Percentiles rank a stretch among this genome's conserved stretches.
phyloP scores from a whole-genome alignment of 2,329 filamentous ascomycete species.

The Clonostachys rhizophaga region DNA sequence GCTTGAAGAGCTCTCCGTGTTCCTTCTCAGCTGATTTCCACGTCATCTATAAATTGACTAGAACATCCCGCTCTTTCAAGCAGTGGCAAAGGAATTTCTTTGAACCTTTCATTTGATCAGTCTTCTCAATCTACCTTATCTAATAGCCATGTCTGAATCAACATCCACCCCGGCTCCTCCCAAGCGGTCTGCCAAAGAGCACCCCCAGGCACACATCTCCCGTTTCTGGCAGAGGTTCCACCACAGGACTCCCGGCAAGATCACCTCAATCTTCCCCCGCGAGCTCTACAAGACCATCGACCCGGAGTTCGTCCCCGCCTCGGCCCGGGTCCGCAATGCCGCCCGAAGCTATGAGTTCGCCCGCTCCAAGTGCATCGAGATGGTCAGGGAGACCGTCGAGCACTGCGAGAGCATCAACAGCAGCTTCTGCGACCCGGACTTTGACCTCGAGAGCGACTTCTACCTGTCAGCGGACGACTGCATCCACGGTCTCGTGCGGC shows the following conservation, averaged over 20 bases:
- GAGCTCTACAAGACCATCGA: slow-evolving; percentile 24
- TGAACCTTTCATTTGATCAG: too few species aligned
- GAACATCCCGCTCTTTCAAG: too few species aligned
- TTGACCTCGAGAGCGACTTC: slow-evolving; percentile 33
- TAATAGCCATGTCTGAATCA: too few species aligned
- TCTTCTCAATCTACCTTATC: too few species aligned
- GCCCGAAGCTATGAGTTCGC: slow-evolving; percentile 34
- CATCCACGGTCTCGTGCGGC: slow-evolving; percentile 6
- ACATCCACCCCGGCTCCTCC: too few species aligned
- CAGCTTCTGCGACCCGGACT: slow-evolving; percentile 38
- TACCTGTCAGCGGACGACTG: slow-evolving; percentile 26
- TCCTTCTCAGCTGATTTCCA: too few species aligned
- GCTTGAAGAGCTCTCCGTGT: too few species aligned
- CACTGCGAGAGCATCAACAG: slow-evolving; percentile 38
- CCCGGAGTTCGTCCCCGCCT: slow-evolving; percentile 2
- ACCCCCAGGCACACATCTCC: slow-evolving; percentile 29
- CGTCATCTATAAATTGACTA: too few species aligned
- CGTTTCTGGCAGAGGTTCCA: slow-evolving; percentile 37
- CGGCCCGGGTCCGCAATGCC: slow-evolving; percentile 25
- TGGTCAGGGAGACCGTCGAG: slow-evolving; percentile 29
- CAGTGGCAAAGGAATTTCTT: too few species aligned
- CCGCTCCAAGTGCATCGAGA: slow-evolving; percentile 29
- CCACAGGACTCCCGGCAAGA: slow-evolving; percentile 31
- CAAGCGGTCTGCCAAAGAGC: background rate
- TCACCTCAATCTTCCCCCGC: slow-evolving; percentile 37